Conservation (phyloP, 2,329 filamentous ascomycete species). For the Calonectria naviculata region DNA sequence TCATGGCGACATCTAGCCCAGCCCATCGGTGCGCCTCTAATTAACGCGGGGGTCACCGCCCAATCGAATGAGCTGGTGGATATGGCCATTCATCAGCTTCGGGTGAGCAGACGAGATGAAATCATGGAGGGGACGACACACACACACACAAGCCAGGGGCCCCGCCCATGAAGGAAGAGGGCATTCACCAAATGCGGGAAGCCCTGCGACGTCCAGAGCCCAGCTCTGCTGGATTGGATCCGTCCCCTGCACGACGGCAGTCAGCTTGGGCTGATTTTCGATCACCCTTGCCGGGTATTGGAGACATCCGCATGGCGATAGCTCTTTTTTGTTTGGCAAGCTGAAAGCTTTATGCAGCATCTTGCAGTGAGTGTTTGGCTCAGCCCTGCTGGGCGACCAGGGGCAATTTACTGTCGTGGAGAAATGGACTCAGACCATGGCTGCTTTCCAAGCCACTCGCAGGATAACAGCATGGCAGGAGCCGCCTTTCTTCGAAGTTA, state of each 20-base stretch:
- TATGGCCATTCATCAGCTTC: not conserved
- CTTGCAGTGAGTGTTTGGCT: slow-evolving; percentile 20
- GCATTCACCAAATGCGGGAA: slow-evolving; percentile 21
- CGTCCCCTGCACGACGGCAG: slow-evolving; percentile 1
- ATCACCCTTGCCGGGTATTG: not conserved
- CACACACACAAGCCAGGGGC: not conserved
- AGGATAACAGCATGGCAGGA: not conserved
- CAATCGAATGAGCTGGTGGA: slow-evolving; percentile 7
- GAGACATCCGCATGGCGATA: not conserved
- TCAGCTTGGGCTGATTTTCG: slow-evolving; percentile 14
- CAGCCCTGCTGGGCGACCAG: slow-evolving; percentile 31
- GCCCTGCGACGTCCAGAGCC: slow-evolving; percentile 19
- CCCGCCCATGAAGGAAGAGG: slow-evolving; percentile 5
- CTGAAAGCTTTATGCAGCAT: not conserved
- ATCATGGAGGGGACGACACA: slow-evolving; percentile 3
- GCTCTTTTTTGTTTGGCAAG: not conserved
- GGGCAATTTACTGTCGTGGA: not conserved
- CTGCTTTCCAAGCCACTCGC: not conserved
- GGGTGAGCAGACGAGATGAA: slow-evolving; percentile 13
- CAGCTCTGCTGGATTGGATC: slow-evolving; percentile 10
- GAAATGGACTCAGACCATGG: not conserved
- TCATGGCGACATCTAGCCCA: slow-evolving; percentile 3
- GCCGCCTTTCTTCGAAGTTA: not conserved
- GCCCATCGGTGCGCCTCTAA: not conserved
- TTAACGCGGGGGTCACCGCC: not conserved